Conservation (phyloP, 1,284 basidiomycete genomes). For the Ganoderma leucocontextum region DNA sequence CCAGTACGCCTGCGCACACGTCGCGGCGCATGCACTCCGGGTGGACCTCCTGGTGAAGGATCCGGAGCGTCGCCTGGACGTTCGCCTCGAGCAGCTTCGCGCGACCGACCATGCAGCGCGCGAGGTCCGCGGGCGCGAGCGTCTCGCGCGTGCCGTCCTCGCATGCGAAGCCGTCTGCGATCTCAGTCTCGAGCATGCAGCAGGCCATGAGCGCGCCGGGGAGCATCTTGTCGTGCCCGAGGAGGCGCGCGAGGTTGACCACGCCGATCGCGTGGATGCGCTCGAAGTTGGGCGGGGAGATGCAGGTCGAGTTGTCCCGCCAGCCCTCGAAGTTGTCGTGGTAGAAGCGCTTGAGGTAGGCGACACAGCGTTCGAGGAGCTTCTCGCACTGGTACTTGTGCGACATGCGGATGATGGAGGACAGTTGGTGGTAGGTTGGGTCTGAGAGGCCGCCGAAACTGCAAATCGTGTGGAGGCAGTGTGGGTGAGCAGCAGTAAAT, state of each 20-base stretch:
- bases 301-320: not conserved
- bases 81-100: conserved; percentile 22
- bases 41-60: conserved; percentile 3
- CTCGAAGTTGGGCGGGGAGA: conserved; percentile 16
- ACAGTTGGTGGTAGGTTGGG: conserved; percentile 20
- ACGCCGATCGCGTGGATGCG: conserved; percentile 24
- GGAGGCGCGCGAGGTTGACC: conserved; percentile 26
- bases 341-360: conserved; percentile 22
- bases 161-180: conserved; percentile 22
- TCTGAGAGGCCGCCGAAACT: conserved; percentile 13
- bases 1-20: conserved; percentile 6
- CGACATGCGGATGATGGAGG: conserved; percentile 22
- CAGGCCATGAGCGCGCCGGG: conserved; percentile 23
- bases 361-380: conserved; percentile 14
- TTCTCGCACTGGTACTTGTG: conserved; percentile 25
- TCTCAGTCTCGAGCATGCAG: conserved; percentile 23
- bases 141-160: conserved; percentile 25
- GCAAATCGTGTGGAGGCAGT: too few relatives aligned
- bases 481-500: not conserved
- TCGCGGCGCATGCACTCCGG: conserved; percentile 2
- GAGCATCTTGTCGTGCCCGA: conserved; percentile 15
- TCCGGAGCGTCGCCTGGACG: conserved; percentile 17
- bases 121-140: conserved; percentile 20
- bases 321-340: conserved; percentile 14
- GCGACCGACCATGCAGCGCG: conserved; percentile 17